Percentiles rank a stretch among this genome's conserved stretches.
Conservation (phyloP, 495 filamentous ascomycete genomes). For the Penicillium lagena region DNA sequence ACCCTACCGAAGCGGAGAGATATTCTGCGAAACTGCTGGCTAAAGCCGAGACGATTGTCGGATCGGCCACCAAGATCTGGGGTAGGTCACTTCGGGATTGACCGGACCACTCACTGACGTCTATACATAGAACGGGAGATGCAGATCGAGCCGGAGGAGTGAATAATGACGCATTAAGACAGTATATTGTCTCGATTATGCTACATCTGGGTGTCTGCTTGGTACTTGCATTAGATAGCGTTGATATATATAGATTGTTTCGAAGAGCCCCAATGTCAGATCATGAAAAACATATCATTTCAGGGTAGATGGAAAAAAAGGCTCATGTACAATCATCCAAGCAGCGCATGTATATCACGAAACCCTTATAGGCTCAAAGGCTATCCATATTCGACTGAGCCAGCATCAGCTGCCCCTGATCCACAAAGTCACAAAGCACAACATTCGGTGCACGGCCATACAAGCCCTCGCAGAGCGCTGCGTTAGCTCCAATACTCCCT, state of each 20-base stretch:
- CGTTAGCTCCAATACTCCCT: conserved; percentile 55
- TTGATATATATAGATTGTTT: neutral
- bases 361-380: too few species aligned
- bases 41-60: conserved; percentile 64
- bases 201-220: too few species aligned
- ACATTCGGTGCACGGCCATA: conserved; percentile 54
- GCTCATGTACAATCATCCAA: too few species aligned
- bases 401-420: conserved; percentile 51
- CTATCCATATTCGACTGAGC: conserved; percentile 29
- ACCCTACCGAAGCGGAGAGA: conserved; percentile 53
- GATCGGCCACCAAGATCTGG: conserved; percentile 67
- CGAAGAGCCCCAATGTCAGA: neutral
- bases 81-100: conserved; percentile 31
- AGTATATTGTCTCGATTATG: too few species aligned
- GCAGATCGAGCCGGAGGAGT: conserved; percentile 34
- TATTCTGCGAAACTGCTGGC: conserved; percentile 56
- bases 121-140: conserved; percentile 32
- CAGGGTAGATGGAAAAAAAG: neutral
- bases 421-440: conserved; percentile 63
- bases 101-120: neutral
- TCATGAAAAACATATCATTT: neutral
- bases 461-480: conserved; percentile 40
- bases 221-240: neutral
- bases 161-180: conserved; percentile 6
- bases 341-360: too few species aligned